Percentiles rank a stretch among this genome's conserved stretches.
phyloP scores from a whole-genome alignment of 768 basidiomycete genomes.

The Leccinum incarnatum region DNA sequence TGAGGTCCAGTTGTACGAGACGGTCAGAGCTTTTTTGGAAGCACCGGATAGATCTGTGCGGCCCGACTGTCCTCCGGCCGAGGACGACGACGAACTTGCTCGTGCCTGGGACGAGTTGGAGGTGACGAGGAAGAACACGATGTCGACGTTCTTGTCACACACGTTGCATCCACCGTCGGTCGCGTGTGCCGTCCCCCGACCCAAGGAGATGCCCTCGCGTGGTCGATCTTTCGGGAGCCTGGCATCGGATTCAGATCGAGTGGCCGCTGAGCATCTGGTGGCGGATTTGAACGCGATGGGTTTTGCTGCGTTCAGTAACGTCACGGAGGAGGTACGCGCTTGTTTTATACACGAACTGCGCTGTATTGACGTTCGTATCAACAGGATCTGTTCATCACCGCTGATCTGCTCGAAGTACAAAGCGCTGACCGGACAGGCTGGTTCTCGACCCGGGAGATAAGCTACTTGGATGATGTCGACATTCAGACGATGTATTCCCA shows the following conservation, averaged over 20 bases:
- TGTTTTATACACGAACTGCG: neutral
- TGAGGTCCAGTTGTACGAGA: slow-evolving; percentile 59
- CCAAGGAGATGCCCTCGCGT: slow-evolving; percentile 1
- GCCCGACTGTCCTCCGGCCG: slow-evolving; percentile 33
- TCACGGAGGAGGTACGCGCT: slow-evolving; percentile 66
- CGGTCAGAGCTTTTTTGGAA: slow-evolving; percentile 59
- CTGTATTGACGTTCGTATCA: slow-evolving; percentile 5
- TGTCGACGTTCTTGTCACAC: slow-evolving; percentile 49
- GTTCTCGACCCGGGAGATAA: slow-evolving; percentile 60
- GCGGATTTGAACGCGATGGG: slow-evolving; percentile 77
- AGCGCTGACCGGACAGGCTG: slow-evolving; percentile 77
- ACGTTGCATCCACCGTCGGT: slow-evolving; percentile 56
- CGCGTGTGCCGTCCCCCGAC: slow-evolving; percentile 26
- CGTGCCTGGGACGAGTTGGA: slow-evolving; percentile 47
- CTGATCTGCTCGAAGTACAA: slow-evolving; percentile 80
- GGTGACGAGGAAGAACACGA: slow-evolving; percentile 41
- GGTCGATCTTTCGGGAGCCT: slow-evolving; percentile 36
- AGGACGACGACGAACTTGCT: slow-evolving; percentile 43
- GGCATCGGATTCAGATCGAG: slow-evolving; percentile 59
- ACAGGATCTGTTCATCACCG: slow-evolving; percentile 74
- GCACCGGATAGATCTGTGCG: slow-evolving; percentile 49
- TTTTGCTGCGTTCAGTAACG: slow-evolving; percentile 67
- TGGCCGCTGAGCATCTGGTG: slow-evolving; percentile 69
- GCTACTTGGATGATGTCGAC: slow-evolving; percentile 59
- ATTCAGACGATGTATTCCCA: slow-evolving; percentile 78